Conservation (phyloP, 192 early-diverging fungal genomes). For the Mortierella alpina region DNA sequence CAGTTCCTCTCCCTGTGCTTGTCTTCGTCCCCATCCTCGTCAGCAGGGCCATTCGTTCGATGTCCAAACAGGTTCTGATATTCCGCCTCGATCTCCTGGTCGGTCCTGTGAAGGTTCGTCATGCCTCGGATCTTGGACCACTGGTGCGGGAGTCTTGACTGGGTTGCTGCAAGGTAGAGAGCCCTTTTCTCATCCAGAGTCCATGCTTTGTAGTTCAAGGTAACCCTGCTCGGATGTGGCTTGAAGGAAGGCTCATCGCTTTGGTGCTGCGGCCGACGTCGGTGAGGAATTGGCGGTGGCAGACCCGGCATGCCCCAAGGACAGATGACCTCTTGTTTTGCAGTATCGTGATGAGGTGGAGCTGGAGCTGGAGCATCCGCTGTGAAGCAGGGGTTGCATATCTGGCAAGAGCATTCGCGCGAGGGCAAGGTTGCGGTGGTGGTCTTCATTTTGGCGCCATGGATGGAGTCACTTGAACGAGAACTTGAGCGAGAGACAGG, state of each 20-base stretch:
- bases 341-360: neutral
- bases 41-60: neutral
- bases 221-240: slow-evolving; percentile 19
- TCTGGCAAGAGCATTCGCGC: too few species aligned
- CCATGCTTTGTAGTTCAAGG: slow-evolving; percentile 27
- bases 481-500: too few species aligned
- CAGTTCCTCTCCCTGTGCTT: neutral
- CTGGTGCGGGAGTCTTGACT: slow-evolving; percentile 16
- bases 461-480: too few species aligned
- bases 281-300: too few species aligned
- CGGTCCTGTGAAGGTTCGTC: slow-evolving; percentile 40
- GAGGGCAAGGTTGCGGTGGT: too few species aligned
- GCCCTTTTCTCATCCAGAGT: slow-evolving; percentile 29
- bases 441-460: too few species aligned
- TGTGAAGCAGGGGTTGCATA: too few species aligned
- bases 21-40: slow-evolving; percentile 12
- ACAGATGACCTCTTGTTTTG: neutral
- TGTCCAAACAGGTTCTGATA: slow-evolving; percentile 30
- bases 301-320: too few species aligned
- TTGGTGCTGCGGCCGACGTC: neutral
- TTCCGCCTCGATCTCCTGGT: slow-evolving; percentile 34
- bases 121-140: slow-evolving; percentile 47
- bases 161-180: slow-evolving; percentile 29
- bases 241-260: neutral
- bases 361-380: neutral